A percentile compares a stretch with the other conserved stretches of the same genome.
Evolutionary conservation across 148 eudicot species (phyloP).

Genomic region (Dysphania ambrosioides): DNA sequence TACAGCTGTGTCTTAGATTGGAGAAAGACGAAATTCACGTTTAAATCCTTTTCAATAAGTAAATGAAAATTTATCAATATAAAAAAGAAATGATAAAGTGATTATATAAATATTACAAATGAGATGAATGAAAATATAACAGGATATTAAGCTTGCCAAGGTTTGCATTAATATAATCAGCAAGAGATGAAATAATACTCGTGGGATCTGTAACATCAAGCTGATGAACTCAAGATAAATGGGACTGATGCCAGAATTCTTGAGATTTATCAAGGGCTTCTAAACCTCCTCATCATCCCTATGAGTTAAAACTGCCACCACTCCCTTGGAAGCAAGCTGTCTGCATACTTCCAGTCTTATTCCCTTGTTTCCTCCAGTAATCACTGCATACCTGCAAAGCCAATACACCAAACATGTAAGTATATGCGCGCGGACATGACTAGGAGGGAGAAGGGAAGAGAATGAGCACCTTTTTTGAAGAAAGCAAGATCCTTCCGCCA

Average conservation of each 20-base stretch:
- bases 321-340: slow-evolving; percentile 46
- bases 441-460: too few species aligned
- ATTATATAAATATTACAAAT: background rate
- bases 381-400: slow-evolving; percentile 58
- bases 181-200: slow-evolving; percentile 40
- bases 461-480: too few species aligned
- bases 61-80: too few species aligned
- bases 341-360: slow-evolving; percentile 55
- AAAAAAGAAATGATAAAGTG: background rate
- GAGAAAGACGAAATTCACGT: too few species aligned
- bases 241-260: slow-evolving; percentile 18
- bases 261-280: slow-evolving; percentile 35
- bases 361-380: slow-evolving; percentile 50
- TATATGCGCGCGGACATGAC: too few species aligned
- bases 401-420: background rate
- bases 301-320: slow-evolving; percentile 41
- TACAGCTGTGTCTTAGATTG: too few species aligned
- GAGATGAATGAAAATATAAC: too few species aligned
- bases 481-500: too few species aligned
- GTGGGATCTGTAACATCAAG: slow-evolving; percentile 44
- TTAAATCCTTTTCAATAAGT: too few species aligned
- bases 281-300: slow-evolving; percentile 44
- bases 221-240: slow-evolving; percentile 40
- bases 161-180: slow-evolving; percentile 33
- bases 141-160: slow-evolving; percentile 59